Conservation (phyloP, 345 rosid genomes). For the Sonneratia alba region DNA sequence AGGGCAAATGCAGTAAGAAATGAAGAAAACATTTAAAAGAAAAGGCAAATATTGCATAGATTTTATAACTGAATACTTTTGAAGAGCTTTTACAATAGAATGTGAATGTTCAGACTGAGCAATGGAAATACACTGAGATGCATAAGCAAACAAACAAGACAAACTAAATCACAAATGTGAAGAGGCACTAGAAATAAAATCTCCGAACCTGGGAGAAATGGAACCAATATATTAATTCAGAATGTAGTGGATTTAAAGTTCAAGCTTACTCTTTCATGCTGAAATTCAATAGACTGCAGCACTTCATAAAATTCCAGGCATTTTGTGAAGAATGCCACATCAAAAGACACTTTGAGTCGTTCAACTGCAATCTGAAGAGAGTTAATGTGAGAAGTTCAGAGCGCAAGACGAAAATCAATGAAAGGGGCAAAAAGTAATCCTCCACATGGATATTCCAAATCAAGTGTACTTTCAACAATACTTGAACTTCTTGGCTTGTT, state of each 20-base stretch:
- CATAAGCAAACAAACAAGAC: neutral
- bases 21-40: neutral
- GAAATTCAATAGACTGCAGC: conserved; percentile 49
- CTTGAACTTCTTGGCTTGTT: conserved; percentile 36
- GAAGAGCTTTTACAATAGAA: neutral
- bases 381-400: conserved; percentile 9
- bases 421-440: neutral
- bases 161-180: neutral
- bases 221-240: conserved; percentile 1
- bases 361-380: conserved; percentile 49
- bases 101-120: neutral
- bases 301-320: conserved; percentile 36
- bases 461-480: conserved; percentile 49
- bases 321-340: conserved; percentile 36
- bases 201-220: neutral
- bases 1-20: neutral
- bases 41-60: neutral
- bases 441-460: neutral
- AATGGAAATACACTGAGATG: neutral
- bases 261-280: conserved; percentile 63
- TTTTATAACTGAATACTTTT: neutral
- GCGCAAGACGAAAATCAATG: neutral
- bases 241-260: conserved; percentile 2
- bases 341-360: conserved; percentile 50
- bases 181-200: neutral